These are phyloP conservation scores for Boletus edulis DNA, from an alignment of 768 basidiomycete genomes.

Conservation along the genomic window DNA sequence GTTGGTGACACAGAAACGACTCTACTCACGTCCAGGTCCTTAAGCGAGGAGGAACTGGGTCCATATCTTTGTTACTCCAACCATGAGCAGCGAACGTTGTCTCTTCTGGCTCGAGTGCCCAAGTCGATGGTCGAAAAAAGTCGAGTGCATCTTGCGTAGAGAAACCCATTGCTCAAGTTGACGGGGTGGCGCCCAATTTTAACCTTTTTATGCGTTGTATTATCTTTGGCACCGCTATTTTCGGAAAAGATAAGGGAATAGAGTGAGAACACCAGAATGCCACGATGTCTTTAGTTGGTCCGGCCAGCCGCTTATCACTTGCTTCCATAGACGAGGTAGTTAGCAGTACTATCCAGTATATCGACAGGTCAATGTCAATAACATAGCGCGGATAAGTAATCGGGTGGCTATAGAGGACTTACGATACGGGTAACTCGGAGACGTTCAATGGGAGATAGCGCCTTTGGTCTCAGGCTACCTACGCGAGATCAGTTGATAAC, in stretches of 20 bases:
- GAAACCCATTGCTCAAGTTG: slow-evolving; percentile 6
- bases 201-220: slow-evolving; percentile 6
- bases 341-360: too few species aligned
- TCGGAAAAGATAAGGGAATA: slow-evolving; percentile 4
- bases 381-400: too few species aligned
- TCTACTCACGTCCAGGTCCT: slow-evolving; percentile 55
- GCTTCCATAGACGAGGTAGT: too few species aligned
- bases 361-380: too few species aligned
- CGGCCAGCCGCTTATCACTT: too few species aligned
- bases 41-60: slow-evolving; percentile 57
- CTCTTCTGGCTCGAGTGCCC: slow-evolving; percentile 20
- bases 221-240: slow-evolving; percentile 5
- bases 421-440: too few species aligned
- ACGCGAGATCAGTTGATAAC: too few species aligned
- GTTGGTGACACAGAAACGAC: neutral
- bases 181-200: neutral
- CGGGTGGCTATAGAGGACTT: too few species aligned
- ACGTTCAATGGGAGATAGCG: too few species aligned
- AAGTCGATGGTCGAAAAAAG: slow-evolving; percentile 20
- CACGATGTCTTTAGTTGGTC: neutral
- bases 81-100: slow-evolving; percentile 57
- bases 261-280: neutral
- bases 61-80: slow-evolving; percentile 79
- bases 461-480: too few species aligned
- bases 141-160: neutral